Conservation (phyloP, 2,329 filamentous ascomycete species). For the Phyllosticta ampelicida region DNA sequence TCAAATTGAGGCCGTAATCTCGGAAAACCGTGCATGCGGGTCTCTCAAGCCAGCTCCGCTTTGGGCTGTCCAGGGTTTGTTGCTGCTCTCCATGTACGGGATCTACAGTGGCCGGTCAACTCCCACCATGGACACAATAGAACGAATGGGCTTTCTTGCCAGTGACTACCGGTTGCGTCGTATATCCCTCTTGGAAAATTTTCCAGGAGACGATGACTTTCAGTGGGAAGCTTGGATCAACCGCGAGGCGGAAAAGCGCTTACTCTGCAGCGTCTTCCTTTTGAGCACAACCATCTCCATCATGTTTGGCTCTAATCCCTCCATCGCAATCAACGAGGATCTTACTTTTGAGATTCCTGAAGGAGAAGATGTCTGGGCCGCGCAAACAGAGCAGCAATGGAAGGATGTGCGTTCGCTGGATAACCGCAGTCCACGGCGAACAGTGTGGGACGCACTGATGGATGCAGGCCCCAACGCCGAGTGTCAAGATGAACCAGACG, state of each 20-base stretch:
- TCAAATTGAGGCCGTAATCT: conserved; percentile 12
- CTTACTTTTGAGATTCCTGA: conserved; percentile 25
- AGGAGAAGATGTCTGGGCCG: conserved; percentile 24
- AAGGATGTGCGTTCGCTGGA: conserved; percentile 5
- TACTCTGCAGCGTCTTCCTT: conserved; percentile 24
- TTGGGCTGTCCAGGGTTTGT: conserved; percentile 22
- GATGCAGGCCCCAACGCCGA: conserved; percentile 18
- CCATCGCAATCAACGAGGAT: conserved; percentile 24
- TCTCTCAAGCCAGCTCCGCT: conserved; percentile 14
- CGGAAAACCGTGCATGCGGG: conserved; percentile 7
- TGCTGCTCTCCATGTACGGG: conserved; percentile 20
- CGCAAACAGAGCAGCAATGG: conserved; percentile 20
- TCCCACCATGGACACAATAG: conserved; percentile 13
- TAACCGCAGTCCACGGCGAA: neutral
- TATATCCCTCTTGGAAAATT: conserved; percentile 13
- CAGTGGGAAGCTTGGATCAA: conserved; percentile 21
- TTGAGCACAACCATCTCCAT: conserved; percentile 23
- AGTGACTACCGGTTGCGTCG: conserved; percentile 16
- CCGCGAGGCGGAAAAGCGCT: conserved; percentile 22
- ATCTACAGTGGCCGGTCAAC: conserved; percentile 19
- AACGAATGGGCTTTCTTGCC: conserved; percentile 14
- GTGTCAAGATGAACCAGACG: conserved; percentile 13
- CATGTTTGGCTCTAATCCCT: conserved; percentile 23
- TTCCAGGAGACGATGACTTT: conserved; percentile 1
- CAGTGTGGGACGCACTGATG: conserved; percentile 13